phyloP scores from a whole-genome alignment of 2,329 filamentous ascomycete species.

The Claviceps digitariae region DNA sequence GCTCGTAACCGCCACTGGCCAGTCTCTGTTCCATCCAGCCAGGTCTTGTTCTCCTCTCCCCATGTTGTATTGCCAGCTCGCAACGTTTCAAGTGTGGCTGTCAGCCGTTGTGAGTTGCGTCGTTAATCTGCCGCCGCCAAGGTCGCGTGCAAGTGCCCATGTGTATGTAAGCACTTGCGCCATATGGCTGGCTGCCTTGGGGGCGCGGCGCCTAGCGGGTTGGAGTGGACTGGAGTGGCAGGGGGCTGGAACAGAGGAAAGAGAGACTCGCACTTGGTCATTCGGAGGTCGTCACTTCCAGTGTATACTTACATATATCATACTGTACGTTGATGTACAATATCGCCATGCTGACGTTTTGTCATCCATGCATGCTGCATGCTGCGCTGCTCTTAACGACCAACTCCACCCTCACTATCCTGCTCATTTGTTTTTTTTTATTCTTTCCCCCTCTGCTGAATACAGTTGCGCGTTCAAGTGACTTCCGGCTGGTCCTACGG shows the following conservation, averaged over 20 bases:
- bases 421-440: not conserved
- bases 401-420: not conserved
- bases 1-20: too few relatives aligned
- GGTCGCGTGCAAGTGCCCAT: too few relatives aligned
- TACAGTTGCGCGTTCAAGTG: not conserved
- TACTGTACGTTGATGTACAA: too few relatives aligned
- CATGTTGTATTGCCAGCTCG: not conserved
- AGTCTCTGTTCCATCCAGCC: too few relatives aligned
- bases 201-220: too few relatives aligned
- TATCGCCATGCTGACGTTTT: not conserved
- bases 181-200: not conserved
- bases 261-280: too few relatives aligned
- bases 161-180: not conserved
- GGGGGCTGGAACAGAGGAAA: not conserved
- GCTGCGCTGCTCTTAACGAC: not conserved
- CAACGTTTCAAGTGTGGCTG: not conserved
- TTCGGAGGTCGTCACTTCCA: too few relatives aligned
- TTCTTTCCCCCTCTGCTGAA: not conserved
- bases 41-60: too few relatives aligned
- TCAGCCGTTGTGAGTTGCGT: not conserved
- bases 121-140: not conserved
- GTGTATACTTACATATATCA: too few relatives aligned
- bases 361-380: not conserved
- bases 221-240: not conserved
- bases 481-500: not conserved